Base-by-base conservation (phyloP, 2,329 filamentous ascomycete genomes). In the Pseudogymnoascus sp. region DNA sequence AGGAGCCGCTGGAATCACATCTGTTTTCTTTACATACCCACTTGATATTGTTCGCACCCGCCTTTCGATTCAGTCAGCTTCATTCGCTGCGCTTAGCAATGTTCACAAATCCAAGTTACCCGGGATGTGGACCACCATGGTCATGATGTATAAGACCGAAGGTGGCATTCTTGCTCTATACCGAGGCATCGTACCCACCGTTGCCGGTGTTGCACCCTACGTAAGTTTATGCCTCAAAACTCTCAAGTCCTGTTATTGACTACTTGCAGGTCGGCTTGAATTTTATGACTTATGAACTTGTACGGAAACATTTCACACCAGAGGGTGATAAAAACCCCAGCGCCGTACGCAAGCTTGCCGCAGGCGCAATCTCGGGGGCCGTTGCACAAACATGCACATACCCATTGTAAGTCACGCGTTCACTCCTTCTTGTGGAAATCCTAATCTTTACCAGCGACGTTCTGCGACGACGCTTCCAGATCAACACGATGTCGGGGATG, bases 401-500 rank as follows among this genome's bases (percentile, higher is more conserved):
- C 78, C 95, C 95, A 67, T 97, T 99, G 90, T 96, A 78, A 83
- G 90, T 79, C 43, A 7, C 28, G 34, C 8, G 62, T 41, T 37
- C 65, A 61, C 28, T 51, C 54, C n/a, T 19, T 10, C 25, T 31
- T 31, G 25, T 31, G 48, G 25, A 34, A 57, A 57, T 73, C 74
- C 66, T 73, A 31, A 62, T 13, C 8, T 16, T 4, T 60, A 11
- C 7, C 66, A 95, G 91, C 74, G 93, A 96, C 74, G 93, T 99
- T 2, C 82, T 99, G 63, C 90, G 95, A 34, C 87, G 95, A 66
- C 86, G 95, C 61, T 99, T 99, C 76, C 95, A 99, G 75, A 95
- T 99, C 79, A 99, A 99, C 78, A 97, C 95, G 63, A 99, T 99
- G 95, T 92, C 90, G 60, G 95, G 95, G 62, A 93, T 99, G 87